Evolutionary conservation across 2,329 filamentous ascomycete species (phyloP).

Genomic region (Xylaria sp.): DNA sequence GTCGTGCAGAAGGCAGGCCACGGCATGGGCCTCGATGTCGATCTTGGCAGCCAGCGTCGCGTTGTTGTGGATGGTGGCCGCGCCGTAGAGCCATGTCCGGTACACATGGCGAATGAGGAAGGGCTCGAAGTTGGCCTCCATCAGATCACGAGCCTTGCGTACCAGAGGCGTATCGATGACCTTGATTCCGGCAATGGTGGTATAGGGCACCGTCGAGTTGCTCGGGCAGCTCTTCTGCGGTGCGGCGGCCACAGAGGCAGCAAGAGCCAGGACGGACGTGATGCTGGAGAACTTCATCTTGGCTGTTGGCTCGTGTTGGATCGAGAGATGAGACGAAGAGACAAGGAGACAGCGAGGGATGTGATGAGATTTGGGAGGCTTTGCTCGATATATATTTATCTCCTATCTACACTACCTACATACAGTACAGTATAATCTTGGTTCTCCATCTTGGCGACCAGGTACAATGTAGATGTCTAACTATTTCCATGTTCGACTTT

Average conservation of each 20-base stretch:
- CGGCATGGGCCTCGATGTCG: slow-evolving; percentile 44
- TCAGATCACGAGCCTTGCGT: slow-evolving; percentile 34
- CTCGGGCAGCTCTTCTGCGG: slow-evolving; percentile 27
- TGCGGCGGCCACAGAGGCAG: slow-evolving; percentile 25
- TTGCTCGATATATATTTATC: slow-evolving; percentile 28
- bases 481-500: slow-evolving; percentile 4
- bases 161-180: slow-evolving; percentile 45
- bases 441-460: slow-evolving; percentile 1
- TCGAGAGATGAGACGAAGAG: slow-evolving; percentile 11
- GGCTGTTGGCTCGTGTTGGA: slow-evolving; percentile 16
- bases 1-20: slow-evolving; percentile 43
- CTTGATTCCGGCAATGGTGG: slow-evolving; percentile 41
- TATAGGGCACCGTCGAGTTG: slow-evolving; percentile 37
- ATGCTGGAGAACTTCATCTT: slow-evolving; percentile 37
- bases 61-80: slow-evolving; percentile 41
- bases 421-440: background rate
- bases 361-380: background rate
- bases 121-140: slow-evolving; percentile 41
- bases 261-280: slow-evolving; percentile 31
- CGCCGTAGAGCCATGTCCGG: slow-evolving; percentile 44
- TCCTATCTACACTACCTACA: background rate
- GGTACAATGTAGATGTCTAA: background rate
- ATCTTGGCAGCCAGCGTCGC: slow-evolving; percentile 40
- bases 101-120: slow-evolving; percentile 40
- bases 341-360: background rate